phyloP scores from a whole-genome alignment of 2,329 filamentous ascomycete genomes.

The Xylariaceae sp. region DNA sequence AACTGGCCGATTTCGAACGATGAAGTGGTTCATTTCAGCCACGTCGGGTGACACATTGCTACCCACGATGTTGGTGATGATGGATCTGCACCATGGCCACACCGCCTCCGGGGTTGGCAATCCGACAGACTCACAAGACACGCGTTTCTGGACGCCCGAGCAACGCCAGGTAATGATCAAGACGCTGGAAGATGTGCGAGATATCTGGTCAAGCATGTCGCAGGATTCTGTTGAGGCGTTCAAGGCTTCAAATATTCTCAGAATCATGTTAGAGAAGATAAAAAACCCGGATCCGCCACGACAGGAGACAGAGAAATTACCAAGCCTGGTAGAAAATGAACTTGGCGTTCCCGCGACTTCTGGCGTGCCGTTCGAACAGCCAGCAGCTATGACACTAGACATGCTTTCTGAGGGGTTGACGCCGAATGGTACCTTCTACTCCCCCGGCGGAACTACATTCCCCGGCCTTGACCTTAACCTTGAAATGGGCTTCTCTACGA shows the following conservation, averaged over 20 bases:
- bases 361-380: conserved; percentile 36
- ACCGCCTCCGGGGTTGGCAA: conserved; percentile 39
- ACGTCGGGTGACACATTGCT: conserved; percentile 80
- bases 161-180: conserved; percentile 70
- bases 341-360: conserved; percentile 27
- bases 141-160: conserved; percentile 51
- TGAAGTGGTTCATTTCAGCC: conserved; percentile 74
- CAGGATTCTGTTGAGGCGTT: conserved; percentile 82
- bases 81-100: conserved; percentile 73
- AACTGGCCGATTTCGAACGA: conserved; percentile 63
- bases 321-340: conserved; percentile 22
- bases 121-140: conserved; percentile 39
- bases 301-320: conserved; percentile 10
- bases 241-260: conserved; percentile 77
- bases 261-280: conserved; percentile 78
- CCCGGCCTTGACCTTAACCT: conserved; percentile 41
- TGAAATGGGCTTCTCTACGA: conserved; percentile 29
- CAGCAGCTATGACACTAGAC: conserved; percentile 38
- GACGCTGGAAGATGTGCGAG: conserved; percentile 63
- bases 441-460: conserved; percentile 35
- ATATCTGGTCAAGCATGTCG: conserved; percentile 74
- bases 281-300: conserved; percentile 40
- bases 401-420: conserved; percentile 38
- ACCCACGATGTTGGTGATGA: conserved; percentile 74
- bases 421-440: conserved; percentile 31